Evolutionary conservation across 495 filamentous ascomycete species (phyloP).

Genomic region (Neurospora terricola): DNA sequence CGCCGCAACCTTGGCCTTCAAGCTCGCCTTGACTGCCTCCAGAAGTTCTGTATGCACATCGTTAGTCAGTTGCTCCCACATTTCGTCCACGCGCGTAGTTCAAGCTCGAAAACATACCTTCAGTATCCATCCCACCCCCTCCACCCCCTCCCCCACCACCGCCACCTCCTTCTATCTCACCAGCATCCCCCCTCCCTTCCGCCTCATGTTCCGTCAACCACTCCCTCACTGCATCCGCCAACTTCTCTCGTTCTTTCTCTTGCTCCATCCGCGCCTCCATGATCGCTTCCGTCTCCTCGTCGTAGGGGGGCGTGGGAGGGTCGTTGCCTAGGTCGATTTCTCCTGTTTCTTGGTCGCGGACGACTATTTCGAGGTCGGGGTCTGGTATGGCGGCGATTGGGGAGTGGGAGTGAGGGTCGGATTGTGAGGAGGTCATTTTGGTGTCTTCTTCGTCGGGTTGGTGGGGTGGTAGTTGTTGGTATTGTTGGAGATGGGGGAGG

Average conservation of each 20-base stretch:
- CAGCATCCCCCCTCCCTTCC: neutral
- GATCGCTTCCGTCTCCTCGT: conserved; percentile 42
- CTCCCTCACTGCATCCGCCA: conserved; percentile 46
- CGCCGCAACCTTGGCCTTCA: conserved; percentile 59
- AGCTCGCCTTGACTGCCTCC: conserved; percentile 59
- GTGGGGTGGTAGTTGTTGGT: neutral
- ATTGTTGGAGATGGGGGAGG: neutral
- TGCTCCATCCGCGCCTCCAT: conserved; percentile 36
- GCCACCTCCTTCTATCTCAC: neutral
- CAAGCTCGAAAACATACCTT: neutral
- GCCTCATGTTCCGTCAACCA: conserved; percentile 3
- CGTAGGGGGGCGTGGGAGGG: conserved; percentile 43
- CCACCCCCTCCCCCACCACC: neutral
- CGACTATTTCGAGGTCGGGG: conserved; percentile 58
- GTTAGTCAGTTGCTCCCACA: neutral
- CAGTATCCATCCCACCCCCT: neutral
- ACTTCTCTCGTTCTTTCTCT: conserved; percentile 36
- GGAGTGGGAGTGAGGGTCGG: neutral
- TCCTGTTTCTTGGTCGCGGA: conserved; percentile 59
- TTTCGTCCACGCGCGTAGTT: neutral
- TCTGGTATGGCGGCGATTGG: neutral
- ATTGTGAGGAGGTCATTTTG: neutral
- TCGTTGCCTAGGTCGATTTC: conserved; percentile 57
- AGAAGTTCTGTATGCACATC: conserved; percentile 47
- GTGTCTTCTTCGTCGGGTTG: neutral